These are phyloP conservation scores for Kappamyces sp. DNA, from an alignment of 192 early-diverging fungal species.

Conservation along the genomic window DNA sequence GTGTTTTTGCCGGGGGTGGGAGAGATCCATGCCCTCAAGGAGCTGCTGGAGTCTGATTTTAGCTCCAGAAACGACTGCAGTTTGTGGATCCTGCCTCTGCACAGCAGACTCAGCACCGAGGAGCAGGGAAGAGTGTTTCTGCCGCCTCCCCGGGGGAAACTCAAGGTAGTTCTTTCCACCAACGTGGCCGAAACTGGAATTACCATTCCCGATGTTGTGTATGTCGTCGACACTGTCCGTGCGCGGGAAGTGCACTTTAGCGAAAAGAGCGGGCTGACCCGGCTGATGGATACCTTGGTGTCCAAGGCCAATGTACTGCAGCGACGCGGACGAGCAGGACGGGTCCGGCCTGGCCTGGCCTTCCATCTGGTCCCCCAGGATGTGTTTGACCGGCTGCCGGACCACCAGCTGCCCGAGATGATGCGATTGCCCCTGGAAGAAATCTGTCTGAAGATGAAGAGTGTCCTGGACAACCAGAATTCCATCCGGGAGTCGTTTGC, in stretches of 20 bases:
- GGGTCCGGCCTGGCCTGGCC: constrained; percentile 68
- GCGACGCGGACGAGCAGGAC: constrained; percentile 77
- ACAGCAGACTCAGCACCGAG: constrained; percentile 51
- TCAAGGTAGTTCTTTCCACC: constrained; percentile 70
- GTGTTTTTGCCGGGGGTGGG: constrained; percentile 59
- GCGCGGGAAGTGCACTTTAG: constrained; percentile 62
- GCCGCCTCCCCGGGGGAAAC: constrained; percentile 31
- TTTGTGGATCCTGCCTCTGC: constrained; percentile 40
- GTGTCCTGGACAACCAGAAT: constrained; percentile 5
- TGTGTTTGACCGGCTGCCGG: constrained; percentile 40
- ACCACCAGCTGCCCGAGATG: constrained; percentile 69
- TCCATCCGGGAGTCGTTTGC: constrained; percentile 47
- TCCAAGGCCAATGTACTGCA: constrained; percentile 62
- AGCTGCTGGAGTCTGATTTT: constrained; percentile 35
- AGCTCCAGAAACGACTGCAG: constrained; percentile 32
- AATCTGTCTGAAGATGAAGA: constrained; percentile 24
- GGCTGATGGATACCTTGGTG: constrained; percentile 55
- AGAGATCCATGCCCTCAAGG: constrained; percentile 60
- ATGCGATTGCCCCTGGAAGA: constrained; percentile 77
- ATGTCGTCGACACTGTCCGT: constrained; percentile 69
- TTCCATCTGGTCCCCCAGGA: constrained; percentile 62
- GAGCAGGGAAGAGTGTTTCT: constrained; percentile 70
- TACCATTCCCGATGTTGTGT: constrained; percentile 62
- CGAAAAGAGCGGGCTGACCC: constrained; percentile 50
- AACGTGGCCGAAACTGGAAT: constrained; percentile 78